Percentiles rank a stretch among this genome's conserved stretches.
phyloP scores from a whole-genome alignment of 2,329 filamentous ascomycete genomes.

The Diaporthe ilicicola region DNA sequence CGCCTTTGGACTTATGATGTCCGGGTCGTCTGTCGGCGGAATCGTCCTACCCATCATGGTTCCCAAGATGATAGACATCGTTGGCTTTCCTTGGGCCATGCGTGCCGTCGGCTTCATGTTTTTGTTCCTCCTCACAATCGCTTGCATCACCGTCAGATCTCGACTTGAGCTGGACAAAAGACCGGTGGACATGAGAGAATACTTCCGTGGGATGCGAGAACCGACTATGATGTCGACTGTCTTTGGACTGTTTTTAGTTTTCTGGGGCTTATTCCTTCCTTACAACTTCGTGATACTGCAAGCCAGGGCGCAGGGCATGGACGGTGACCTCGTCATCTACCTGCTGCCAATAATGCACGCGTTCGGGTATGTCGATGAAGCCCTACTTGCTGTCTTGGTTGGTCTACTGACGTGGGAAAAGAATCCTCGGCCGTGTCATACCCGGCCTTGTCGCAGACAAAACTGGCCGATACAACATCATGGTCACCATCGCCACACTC shows the following conservation, averaged over 20 bases:
- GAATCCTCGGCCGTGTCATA: constrained; percentile 43
- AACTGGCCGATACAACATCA: constrained; percentile 55
- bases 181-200: constrained; percentile 39
- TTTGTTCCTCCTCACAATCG: constrained; percentile 43
- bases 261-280: constrained; percentile 47
- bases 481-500: constrained; percentile 60
- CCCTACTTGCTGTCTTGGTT: not conserved
- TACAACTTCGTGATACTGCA: constrained; percentile 47
- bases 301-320: constrained; percentile 42
- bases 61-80: constrained; percentile 42
- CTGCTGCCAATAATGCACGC: constrained; percentile 51
- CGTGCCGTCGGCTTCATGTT: constrained; percentile 49
- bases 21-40: constrained; percentile 47
- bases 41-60: constrained; percentile 53
- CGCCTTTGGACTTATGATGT: constrained; percentile 41
- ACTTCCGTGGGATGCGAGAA: constrained; percentile 43
- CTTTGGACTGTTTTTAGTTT: constrained; percentile 46
- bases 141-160: constrained; percentile 45
- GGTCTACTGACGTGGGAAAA: not conserved
- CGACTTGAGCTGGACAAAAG: constrained; percentile 38
- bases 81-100: constrained; percentile 52
- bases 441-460: constrained; percentile 44
- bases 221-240: constrained; percentile 43
- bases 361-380: constrained; percentile 29
- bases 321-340: constrained; percentile 42